Evolutionary conservation across 208 protist genomes (phyloP), one percentile per base, ranked within the genome.

Genomic region (Trypanosoma vivax): DNA sequence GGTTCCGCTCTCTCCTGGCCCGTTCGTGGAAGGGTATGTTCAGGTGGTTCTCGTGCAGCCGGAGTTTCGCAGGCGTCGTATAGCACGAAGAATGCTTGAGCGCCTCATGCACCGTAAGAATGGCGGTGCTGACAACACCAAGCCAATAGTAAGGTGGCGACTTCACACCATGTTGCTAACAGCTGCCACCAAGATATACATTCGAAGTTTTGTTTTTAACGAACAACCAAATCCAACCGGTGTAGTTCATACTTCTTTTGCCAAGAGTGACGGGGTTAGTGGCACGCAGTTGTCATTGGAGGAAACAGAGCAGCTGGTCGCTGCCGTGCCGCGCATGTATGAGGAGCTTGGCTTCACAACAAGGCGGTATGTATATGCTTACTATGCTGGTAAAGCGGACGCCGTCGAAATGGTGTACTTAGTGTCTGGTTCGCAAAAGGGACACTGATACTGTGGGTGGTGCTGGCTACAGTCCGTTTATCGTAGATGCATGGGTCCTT

Each of bases 1-100:
- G 78, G 78, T 89, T 54, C 69, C 71, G 0, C 61, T 92, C 14
- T 50, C 66, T 1, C n/a, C 47, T 3, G 43, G 53, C 7, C 5
- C 35, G 4, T 25, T 16, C 37, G 64, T 87, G 16, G 77, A 92
- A 40, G 84, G 79, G n/a, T 92, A 92, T 43, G 27, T 92, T 41
- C 79, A 92, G 37, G 56, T 92, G 18, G 77, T 92, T 0, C 49
- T 83, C 21, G 70, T 86, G 10, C 35, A 39, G 13, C 48, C 50
- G 13, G 14, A 25, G 5, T 56, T 56, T 37, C 75, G 83, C 10
- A 60, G 65, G 21, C 60, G 47, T 7, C 69, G 70, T 0, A 48
- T 90, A 5, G 82, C 62, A 1, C 42, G 39, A 16, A 25, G 27
- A 28, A 46, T 90, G 19, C 61, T 90, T 33, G 14, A n/a, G 34